Base-by-base conservation (phyloP, 805 yeast genomes). In the Metschnikowia shivogae region DNA sequence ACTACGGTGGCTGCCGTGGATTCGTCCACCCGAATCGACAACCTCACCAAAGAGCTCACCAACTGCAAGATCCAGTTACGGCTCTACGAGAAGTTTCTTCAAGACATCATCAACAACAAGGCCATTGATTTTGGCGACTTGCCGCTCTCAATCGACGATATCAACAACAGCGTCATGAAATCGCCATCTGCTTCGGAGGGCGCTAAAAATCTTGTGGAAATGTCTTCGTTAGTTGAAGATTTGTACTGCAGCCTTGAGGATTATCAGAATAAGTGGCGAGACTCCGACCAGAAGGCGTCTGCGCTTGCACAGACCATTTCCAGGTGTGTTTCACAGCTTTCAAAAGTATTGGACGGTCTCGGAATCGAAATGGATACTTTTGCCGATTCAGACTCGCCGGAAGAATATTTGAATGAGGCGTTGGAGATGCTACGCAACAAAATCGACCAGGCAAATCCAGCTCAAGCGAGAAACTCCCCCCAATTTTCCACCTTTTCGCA, bases 51-150 rank as follows among this genome's bases (percentile, higher is more conserved):
- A 20, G 56, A 49, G 33, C 56, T 70, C 24, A 65, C 72, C 3
- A 62, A 69, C 10, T 70, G 68, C 47, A 62, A 62, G 36, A 66
- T 60, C 30, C 63, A 74, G 56, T 60, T 72, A 50, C 60, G 68
- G 47, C 60, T 70, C 39, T 67, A 69, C 59, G 67, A 66, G 49
- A 65, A 67, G 44, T 70, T 70, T 41, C 53, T 72, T 3, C 74
- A 69, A 39, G 64, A 63, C 38, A 42, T 71, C 8, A 63, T 70
- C 2, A 66, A 49, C 36, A 40, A 22, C 13, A 52, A 47, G 45
- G 39, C 52, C 27, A 34, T 58, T 17, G 59, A 56, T 31, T 34
- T 50, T 27, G 54, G 45, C 9, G 65, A 61, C n/a, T 49, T 62
- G 26, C 43, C 55, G 11, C 51, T 62, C 22, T 63, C 60, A 22